Evolutionary conservation across 176 grass and related monocot species (phyloP).

Genomic region (Hordeum marinum): DNA sequence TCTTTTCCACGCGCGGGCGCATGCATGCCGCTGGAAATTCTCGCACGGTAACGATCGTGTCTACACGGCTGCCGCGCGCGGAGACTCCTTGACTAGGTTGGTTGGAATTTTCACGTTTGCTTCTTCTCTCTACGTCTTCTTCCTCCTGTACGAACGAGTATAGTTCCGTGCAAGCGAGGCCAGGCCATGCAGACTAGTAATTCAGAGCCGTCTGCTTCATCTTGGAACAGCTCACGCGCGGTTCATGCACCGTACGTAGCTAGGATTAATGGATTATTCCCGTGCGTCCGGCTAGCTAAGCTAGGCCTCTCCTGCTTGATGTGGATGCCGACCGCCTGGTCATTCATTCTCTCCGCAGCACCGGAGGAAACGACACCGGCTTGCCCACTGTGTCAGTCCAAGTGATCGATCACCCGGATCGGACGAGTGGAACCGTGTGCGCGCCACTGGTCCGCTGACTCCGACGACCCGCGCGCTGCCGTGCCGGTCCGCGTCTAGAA

Average conservation of each 20-base stretch:
- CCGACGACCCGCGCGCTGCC: background rate
- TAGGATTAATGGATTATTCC: no score
- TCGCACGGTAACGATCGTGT: background rate
- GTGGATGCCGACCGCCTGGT: no score
- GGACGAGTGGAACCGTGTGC: background rate
- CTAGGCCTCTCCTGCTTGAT: no score
- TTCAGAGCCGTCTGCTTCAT: background rate
- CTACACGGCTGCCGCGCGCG: no score
- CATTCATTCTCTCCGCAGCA: background rate
- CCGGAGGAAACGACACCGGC: background rate
- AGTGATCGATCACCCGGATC: background rate
- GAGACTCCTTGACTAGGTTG: no score
- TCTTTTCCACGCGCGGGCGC: background rate
- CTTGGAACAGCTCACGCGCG: background rate
- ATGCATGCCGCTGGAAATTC: background rate
- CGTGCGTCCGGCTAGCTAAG: no score
- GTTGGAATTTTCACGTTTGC: no score
- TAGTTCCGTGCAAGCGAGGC: no score
- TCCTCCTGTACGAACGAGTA: no score
- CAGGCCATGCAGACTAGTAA: background rate
- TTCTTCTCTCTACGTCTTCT: no score
- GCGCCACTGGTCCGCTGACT: background rate
- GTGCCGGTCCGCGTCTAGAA: constrained; percentile 26
- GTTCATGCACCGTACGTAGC: background rate
- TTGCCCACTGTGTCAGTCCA: background rate